A percentile compares a stretch with the other conserved stretches of the same genome.
Conservation (phyloP, 2,329 filamentous ascomycete genomes). For the Aspergillus ochraceus region DNA sequence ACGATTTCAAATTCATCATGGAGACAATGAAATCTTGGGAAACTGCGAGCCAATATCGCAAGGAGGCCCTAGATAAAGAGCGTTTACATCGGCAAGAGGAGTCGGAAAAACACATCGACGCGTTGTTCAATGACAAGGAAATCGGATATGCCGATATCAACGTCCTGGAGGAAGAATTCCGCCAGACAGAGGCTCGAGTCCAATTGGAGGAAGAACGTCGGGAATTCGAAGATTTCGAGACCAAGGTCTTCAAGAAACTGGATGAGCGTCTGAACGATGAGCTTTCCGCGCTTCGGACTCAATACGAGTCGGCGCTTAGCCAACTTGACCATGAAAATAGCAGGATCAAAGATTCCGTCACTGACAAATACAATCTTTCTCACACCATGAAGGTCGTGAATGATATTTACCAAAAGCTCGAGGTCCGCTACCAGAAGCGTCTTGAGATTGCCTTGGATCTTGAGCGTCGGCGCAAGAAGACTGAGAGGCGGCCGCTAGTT, state of each 20-base stretch:
- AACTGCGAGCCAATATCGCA: constrained; percentile 42
- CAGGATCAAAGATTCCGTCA: constrained; percentile 30
- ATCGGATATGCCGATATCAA: constrained; percentile 60
- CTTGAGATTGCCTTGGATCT: constrained; percentile 53
- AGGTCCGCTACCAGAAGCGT: constrained; percentile 51
- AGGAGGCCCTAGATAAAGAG: constrained; percentile 49
- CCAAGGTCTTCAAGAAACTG: constrained; percentile 51
- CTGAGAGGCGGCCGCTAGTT: constrained; percentile 53
- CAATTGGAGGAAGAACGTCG: constrained; percentile 55
- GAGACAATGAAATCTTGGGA: constrained; percentile 49
- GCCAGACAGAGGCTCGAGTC: constrained; percentile 51
- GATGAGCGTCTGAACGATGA: constrained; percentile 52
- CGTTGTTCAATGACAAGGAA: constrained; percentile 56
- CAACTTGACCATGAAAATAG: constrained; percentile 44
- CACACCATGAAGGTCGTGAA: constrained; percentile 49
- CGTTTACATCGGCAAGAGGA: constrained; percentile 53
- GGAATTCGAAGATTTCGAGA: constrained; percentile 53
- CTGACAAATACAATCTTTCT: constrained; percentile 37
- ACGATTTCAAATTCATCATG: constrained; percentile 47
- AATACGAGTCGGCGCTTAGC: constrained; percentile 46
- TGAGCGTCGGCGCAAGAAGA: constrained; percentile 55
- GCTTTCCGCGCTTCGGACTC: constrained; percentile 49
- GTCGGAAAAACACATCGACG: constrained; percentile 54
- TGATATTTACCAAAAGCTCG: constrained; percentile 49
- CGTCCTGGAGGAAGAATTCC: constrained; percentile 56